Evolutionary conservation across 2,329 filamentous ascomycete species (phyloP).

Genomic region (Neopestalotiopsis clavispora): DNA sequence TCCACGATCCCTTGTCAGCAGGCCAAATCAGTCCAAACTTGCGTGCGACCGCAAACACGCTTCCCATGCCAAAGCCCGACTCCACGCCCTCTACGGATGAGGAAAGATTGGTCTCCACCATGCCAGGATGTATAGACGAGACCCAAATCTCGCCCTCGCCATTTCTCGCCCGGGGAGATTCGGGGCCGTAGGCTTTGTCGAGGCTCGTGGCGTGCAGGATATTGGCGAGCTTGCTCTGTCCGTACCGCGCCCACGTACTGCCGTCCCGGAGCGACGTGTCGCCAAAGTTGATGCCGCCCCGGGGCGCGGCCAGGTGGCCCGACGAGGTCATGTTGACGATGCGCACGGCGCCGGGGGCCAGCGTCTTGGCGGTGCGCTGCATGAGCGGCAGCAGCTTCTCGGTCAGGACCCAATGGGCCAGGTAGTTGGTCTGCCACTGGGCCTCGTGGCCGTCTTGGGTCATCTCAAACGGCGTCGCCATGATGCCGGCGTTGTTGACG

Average conservation of each 20-base stretch:
- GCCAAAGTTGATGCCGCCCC: constrained; percentile 30
- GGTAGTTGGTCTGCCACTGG: constrained; percentile 49
- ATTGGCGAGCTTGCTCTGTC: constrained; percentile 52
- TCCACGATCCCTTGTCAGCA: constrained; percentile 41
- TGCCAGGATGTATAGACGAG: constrained; percentile 44
- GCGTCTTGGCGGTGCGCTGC: constrained; percentile 32
- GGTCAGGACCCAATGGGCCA: constrained; percentile 47
- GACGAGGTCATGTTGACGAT: constrained; percentile 35
- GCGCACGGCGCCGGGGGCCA: constrained; percentile 29
- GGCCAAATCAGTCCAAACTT: constrained; percentile 29
- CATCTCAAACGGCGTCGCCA: constrained; percentile 36
- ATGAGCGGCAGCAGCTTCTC: constrained; percentile 42
- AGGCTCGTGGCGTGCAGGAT: constrained; percentile 45
- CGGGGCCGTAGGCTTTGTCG: constrained; percentile 38
- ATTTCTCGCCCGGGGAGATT: constrained; percentile 29
- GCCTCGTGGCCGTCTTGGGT: constrained; percentile 42
- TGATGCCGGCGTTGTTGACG: constrained; percentile 39
- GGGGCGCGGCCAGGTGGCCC: constrained; percentile 32
- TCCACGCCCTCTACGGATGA: constrained; percentile 16
- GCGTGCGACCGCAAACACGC: constrained; percentile 20
- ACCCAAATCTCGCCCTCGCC: constrained; percentile 43
- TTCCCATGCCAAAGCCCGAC: constrained; percentile 17
- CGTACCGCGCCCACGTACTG: constrained; percentile 39
- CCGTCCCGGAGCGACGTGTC: constrained; percentile 26
- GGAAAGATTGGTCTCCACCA: constrained; percentile 39